Evolutionary conservation across 257 asterid genomes (phyloP), one percentile per base, ranked within the genome.

Genomic region (Vinca minor): DNA sequence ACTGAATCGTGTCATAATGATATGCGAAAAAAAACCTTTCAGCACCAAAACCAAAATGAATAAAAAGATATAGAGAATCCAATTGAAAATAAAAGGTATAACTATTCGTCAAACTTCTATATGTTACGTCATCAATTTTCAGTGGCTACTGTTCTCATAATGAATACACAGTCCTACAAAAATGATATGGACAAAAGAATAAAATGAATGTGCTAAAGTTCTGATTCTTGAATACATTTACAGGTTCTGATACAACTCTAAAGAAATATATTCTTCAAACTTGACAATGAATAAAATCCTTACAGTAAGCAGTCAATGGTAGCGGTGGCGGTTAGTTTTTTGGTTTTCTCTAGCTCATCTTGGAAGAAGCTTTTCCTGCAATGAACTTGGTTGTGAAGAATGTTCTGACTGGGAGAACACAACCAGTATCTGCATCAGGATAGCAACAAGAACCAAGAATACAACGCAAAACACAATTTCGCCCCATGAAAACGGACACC

Each of bases 361-460:
- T 63, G 72, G 79, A 63, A 88, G 82, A 44, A 88, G 87, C 12
- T 67, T 81, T 53, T 84, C 84, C 64, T 74, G 77, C 79, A 83
- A 73, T 12, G 70, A 60, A 66, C 80, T 77, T 39, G 63, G 74
- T 47, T 71, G 81, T 29, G 67, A 72, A 15, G 96, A 74, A 50
- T 60, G 76, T 66, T 87, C 95, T 0, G 96, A 76, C 64, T 89
- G 95, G 36, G 91, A 81, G 70, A 79, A 81, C 23, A 79, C 70
- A 4, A 89, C 70, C 67, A 89, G 89, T 72, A 85, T 82, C 66
- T 84, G 95, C 95, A 89, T 85, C 6, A 89, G 81, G 73, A 83
- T 50, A 31, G 74, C 47, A 21, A 82, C 83, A 10, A 89, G 74
- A 28, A 66, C 83, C 82, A 89, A 63, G 78, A 89, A 81, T 32